These are phyloP conservation scores for Globisporangium lucens DNA, from an alignment of 352 stramenopile species.

Conservation along the genomic window DNA sequence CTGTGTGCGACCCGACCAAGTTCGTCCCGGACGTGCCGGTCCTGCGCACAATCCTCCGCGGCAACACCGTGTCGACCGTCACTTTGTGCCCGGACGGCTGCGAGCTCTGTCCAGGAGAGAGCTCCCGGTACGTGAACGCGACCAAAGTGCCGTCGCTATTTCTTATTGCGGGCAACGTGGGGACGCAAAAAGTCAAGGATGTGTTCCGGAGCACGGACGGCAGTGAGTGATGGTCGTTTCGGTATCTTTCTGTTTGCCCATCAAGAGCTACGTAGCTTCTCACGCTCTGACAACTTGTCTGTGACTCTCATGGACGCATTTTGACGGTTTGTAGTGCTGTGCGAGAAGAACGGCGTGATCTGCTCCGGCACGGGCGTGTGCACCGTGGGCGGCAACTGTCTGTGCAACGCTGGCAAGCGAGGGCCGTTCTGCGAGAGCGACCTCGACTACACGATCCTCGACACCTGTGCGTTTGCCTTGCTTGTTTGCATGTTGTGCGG, in stretches of 20 bases:
- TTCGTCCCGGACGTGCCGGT: conserved; percentile 33
- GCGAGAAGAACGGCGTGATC: conserved; percentile 64
- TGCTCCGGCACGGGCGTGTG: conserved; percentile 66
- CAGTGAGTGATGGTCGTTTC: conserved; percentile 36
- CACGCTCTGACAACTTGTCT: conserved; percentile 4
- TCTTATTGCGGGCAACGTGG: conserved; percentile 67
- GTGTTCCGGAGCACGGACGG: conserved; percentile 61
- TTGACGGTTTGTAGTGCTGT: conserved; percentile 48
- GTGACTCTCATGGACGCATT: not conserved
- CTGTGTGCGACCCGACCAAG: conserved; percentile 42
- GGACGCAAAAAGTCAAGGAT: conserved; percentile 72
- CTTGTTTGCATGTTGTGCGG: not conserved
- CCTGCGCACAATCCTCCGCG: conserved; percentile 36
- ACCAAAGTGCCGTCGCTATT: conserved; percentile 57
- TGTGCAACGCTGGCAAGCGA: conserved; percentile 56
- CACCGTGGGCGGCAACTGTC: conserved; percentile 58
- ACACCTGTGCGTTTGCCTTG: conserved; percentile 26
- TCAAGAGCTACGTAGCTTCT: conserved; percentile 3
- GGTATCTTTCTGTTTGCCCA: not conserved
- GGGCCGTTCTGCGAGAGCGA: conserved; percentile 57
- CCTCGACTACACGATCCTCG: conserved; percentile 46
- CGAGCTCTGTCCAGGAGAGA: conserved; percentile 44
- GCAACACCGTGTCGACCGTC: conserved; percentile 45
- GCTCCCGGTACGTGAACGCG: conserved; percentile 46
- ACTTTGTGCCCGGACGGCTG: conserved; percentile 73